A percentile compares a stretch with the other conserved stretches of the same genome.
These are phyloP conservation scores for Coemansia sp. DNA, from an alignment of 371 early-diverging fungal species.

Conservation along the genomic window DNA sequence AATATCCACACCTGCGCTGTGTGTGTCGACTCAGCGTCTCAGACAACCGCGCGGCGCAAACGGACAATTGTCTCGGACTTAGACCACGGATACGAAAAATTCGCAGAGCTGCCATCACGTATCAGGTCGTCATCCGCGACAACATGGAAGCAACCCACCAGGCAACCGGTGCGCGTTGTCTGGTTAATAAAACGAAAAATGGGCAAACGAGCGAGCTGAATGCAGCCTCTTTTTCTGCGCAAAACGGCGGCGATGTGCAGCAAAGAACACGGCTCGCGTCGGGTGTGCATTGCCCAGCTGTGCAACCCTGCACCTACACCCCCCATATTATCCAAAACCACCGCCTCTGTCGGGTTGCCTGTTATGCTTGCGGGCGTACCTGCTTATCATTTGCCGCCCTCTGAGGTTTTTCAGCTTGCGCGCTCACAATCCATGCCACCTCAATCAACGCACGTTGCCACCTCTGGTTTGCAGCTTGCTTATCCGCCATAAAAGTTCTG, in stretches of 20 bases:
- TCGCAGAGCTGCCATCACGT: too few relatives aligned
- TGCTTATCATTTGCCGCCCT: not conserved
- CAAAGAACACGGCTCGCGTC: not conserved
- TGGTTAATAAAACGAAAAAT: too few relatives aligned
- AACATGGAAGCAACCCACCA: too few relatives aligned
- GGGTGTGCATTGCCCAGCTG: not conserved
- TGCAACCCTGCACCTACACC: constrained; percentile 2
- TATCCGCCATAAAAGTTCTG: not conserved
- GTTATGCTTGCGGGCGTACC: not conserved
- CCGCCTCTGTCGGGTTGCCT: not conserved
- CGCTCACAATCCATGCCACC: not conserved
- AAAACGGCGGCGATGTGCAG: not conserved
- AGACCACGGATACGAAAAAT: too few relatives aligned
- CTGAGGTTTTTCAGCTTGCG: not conserved
- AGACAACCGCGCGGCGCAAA: not conserved
- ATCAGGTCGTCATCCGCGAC: too few relatives aligned
- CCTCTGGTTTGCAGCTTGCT: constrained; percentile 1
- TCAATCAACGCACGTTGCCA: not conserved
- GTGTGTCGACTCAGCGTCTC: not conserved
- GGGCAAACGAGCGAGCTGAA: too few relatives aligned
- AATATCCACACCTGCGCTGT: not conserved
- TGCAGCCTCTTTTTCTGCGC: too few relatives aligned
- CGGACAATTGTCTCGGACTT: not conserved
- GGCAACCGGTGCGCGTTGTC: too few relatives aligned
- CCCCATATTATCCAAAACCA: not conserved